Conservation (phyloP, 2,329 filamentous ascomycete species). For the Phyllosticta capitalensis region DNA sequence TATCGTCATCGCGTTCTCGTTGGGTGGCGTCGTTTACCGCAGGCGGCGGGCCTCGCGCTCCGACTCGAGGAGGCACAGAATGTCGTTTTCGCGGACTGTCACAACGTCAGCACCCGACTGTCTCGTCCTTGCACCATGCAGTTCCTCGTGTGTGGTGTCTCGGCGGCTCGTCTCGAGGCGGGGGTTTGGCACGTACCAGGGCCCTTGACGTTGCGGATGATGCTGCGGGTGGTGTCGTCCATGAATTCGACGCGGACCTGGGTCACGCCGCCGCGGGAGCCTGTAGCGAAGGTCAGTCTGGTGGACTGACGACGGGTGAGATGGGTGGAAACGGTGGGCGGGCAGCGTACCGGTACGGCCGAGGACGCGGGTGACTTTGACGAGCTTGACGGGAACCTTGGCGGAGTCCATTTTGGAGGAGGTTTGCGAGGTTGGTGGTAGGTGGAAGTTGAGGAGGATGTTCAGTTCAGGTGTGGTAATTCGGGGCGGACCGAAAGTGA, state of each 20-base stretch:
- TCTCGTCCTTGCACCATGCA: neutral
- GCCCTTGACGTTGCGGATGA: constrained; percentile 99
- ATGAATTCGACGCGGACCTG: constrained; percentile 99
- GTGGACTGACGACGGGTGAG: neutral
- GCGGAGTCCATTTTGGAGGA: constrained; percentile 71
- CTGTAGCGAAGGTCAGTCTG: constrained; percentile 37
- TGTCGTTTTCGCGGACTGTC: constrained; percentile 72
- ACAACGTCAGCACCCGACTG: neutral
- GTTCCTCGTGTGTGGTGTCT: neutral
- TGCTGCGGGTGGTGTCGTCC: constrained; percentile 96
- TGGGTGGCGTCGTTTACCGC: constrained; percentile 55
- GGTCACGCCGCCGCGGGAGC: constrained; percentile 99
- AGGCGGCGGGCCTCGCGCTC: constrained; percentile 97
- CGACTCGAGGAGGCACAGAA: constrained; percentile 98
- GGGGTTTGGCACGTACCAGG: constrained; percentile 62
- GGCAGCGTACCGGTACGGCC: constrained; percentile 82
- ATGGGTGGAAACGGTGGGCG: neutral
- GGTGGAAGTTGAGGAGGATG: neutral
- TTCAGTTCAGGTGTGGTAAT: neutral
- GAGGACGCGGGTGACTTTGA: constrained; percentile 95
- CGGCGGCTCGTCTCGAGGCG: neutral
- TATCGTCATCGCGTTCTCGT: neutral
- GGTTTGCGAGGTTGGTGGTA: neutral
- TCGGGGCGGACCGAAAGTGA: neutral
- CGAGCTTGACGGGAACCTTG: constrained; percentile 97